Conservation (phyloP, 2,329 filamentous ascomycete species). For the Claviceps capensis region DNA sequence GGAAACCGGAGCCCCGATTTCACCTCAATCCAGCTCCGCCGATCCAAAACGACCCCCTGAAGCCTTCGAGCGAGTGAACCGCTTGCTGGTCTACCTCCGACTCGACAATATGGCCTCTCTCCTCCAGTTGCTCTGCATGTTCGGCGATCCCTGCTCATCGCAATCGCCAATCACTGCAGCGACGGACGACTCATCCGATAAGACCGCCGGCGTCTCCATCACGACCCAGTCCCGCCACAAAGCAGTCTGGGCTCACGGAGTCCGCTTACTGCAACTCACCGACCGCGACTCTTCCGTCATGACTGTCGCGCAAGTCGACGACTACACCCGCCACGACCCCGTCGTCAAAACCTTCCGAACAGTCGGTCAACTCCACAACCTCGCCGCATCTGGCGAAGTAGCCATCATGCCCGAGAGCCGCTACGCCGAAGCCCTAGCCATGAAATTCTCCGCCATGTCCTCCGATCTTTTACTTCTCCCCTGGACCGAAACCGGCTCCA, state of each 20-base stretch:
- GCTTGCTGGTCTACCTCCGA: slow-evolving; percentile 67
- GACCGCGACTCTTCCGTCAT: slow-evolving; percentile 93
- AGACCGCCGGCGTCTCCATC: slow-evolving; percentile 6
- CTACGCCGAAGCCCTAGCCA: slow-evolving; percentile 64
- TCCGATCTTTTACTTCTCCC: slow-evolving; percentile 72
- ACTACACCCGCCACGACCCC: slow-evolving; percentile 60
- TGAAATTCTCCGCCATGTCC: slow-evolving; percentile 53
- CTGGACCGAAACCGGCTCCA: slow-evolving; percentile 73
- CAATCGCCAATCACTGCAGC: background rate
- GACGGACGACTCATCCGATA: slow-evolving; percentile 6
- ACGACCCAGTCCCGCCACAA: background rate
- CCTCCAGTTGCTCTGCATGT: slow-evolving; percentile 68
- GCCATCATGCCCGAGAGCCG: slow-evolving; percentile 64
- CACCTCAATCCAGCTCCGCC: slow-evolving; percentile 6
- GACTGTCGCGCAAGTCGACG: slow-evolving; percentile 74
- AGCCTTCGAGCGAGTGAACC: slow-evolving; percentile 30
- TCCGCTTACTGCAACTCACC: slow-evolving; percentile 77
- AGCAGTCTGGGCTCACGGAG: slow-evolving; percentile 59
- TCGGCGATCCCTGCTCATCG: slow-evolving; percentile 37
- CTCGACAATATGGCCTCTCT: slow-evolving; percentile 73
- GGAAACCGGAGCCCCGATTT: slow-evolving; percentile 29
- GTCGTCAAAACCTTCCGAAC: slow-evolving; percentile 85
- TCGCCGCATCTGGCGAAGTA: slow-evolving; percentile 70
- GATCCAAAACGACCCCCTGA: slow-evolving; percentile 2
- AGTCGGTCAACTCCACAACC: slow-evolving; percentile 71